phyloP scores from a whole-genome alignment of 495 filamentous ascomycete genomes.

The Neurospora terricola region DNA sequence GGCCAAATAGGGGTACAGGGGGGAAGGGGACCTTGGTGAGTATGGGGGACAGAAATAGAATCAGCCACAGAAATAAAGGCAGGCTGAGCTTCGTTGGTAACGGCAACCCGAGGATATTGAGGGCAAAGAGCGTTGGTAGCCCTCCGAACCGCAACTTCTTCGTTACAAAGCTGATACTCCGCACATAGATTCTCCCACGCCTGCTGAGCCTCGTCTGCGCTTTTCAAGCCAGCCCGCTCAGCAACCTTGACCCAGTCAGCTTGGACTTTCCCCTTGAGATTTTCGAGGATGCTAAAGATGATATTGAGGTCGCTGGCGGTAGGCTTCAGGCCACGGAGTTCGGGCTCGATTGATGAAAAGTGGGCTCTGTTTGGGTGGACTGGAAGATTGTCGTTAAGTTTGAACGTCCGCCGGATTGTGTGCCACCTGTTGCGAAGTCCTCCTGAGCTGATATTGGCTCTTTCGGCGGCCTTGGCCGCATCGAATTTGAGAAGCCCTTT shows the following conservation, averaged over 20 bases:
- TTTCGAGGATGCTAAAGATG: not conserved
- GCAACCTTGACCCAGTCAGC: not conserved
- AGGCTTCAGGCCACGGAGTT: not conserved
- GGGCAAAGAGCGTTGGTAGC: not conserved
- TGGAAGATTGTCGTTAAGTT: not conserved
- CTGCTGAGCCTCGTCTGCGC: not conserved
- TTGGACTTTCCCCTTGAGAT: not conserved
- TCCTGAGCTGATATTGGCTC: not conserved
- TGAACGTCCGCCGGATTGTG: not conserved
- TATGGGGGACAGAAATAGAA: not conserved
- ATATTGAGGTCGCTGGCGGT: not conserved
- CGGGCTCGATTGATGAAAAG: not conserved
- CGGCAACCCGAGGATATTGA: not conserved
- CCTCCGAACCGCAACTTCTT: not conserved
- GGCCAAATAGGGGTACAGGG: not conserved
- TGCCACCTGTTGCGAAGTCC: not conserved
- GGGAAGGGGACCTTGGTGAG: not conserved
- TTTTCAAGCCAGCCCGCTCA: not conserved
- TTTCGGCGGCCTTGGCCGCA: not conserved
- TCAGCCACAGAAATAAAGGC: not conserved
- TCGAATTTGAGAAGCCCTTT: not conserved
- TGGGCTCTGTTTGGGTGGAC: not conserved
- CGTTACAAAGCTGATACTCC: not conserved
- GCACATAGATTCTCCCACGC: not conserved
- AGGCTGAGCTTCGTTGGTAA: not conserved